Conservation (phyloP, 306 rosid species). For the Gynostemma pentaphyllum region DNA sequence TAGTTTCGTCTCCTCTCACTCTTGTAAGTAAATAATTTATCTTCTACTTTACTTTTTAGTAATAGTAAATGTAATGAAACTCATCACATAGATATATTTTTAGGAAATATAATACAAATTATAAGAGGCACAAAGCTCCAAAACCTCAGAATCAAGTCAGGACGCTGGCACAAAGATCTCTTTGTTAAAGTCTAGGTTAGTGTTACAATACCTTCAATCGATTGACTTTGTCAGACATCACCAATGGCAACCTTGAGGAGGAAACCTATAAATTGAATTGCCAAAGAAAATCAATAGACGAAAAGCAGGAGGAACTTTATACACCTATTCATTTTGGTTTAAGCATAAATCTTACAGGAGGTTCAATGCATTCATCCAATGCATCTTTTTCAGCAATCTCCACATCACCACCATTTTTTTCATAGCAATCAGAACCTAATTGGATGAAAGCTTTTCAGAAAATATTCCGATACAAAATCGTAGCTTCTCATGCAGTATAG, state of each 20-base stretch:
- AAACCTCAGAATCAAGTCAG: neutral
- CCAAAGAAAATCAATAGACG: slow-evolving; percentile 15
- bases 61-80: slow-evolving; percentile 1
- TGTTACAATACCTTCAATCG: slow-evolving; percentile 59
- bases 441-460: slow-evolving; percentile 9
- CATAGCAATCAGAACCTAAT: slow-evolving; percentile 19
- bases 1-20: neutral
- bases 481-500: neutral
- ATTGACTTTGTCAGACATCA: slow-evolving; percentile 84
- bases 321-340: neutral
- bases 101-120: too few species aligned
- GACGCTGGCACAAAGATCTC: neutral
- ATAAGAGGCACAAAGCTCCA: neutral
- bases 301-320: neutral
- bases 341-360: slow-evolving; percentile 41
- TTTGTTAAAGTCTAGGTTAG: slow-evolving; percentile 6
- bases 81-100: too few species aligned
- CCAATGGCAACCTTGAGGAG: slow-evolving; percentile 69
- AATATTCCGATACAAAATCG: slow-evolving; percentile 10
- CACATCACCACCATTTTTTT: slow-evolving; percentile 31
- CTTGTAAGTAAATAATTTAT: neutral
- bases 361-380: slow-evolving; percentile 35
- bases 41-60: neutral
- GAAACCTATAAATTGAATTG: slow-evolving; percentile 47
- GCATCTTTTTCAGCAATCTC: slow-evolving; percentile 50